phyloP scores from a whole-genome alignment of 2,329 filamentous ascomycete species.

The Aspergillus brunneoviolaceus region DNA sequence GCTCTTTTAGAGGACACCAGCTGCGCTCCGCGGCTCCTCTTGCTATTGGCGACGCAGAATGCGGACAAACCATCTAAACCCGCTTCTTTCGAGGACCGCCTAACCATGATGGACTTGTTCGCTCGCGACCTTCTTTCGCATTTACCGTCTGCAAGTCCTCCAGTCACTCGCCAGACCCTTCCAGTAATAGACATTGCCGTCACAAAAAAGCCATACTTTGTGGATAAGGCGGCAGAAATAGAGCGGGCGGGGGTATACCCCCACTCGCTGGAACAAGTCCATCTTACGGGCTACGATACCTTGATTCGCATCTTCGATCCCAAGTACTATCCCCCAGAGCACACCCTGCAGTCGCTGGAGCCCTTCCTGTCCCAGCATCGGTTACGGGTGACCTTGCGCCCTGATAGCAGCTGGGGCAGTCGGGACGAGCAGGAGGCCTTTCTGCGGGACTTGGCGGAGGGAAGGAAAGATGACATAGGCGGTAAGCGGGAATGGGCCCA shows the following conservation, averaged over 20 bases:
- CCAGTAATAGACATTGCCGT: conserved; percentile 48
- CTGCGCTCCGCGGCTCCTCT: conserved; percentile 47
- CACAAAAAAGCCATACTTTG: conserved; percentile 50
- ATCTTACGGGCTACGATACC: conserved; percentile 52
- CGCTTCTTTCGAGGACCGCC: conserved; percentile 48
- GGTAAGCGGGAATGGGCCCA: conserved; percentile 45
- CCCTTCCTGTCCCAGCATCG: conserved; percentile 46
- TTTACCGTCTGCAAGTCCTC: conserved; percentile 20
- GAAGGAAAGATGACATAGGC: conserved; percentile 38
- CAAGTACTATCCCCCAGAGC: conserved; percentile 50
- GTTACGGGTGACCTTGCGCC: conserved; percentile 46
- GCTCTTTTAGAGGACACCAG: conserved; percentile 46
- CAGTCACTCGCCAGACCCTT: conserved; percentile 14
- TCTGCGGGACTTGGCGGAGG: conserved; percentile 37
- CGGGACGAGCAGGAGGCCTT: conserved; percentile 42
- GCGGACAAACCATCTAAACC: conserved; percentile 60
- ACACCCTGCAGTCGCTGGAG: conserved; percentile 43
- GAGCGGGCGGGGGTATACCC: conserved; percentile 39
- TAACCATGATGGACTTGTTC: conserved; percentile 51
- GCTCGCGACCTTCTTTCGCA: conserved; percentile 43
- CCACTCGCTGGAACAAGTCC: conserved; percentile 42
- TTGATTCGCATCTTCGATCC: conserved; percentile 49
- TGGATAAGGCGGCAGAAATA: conserved; percentile 49
- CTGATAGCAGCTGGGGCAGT: conserved; percentile 42
- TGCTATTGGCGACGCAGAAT: conserved; percentile 64